Conservation (phyloP, 768 basidiomycete genomes). For the Artomyces pyxidatus region DNA sequence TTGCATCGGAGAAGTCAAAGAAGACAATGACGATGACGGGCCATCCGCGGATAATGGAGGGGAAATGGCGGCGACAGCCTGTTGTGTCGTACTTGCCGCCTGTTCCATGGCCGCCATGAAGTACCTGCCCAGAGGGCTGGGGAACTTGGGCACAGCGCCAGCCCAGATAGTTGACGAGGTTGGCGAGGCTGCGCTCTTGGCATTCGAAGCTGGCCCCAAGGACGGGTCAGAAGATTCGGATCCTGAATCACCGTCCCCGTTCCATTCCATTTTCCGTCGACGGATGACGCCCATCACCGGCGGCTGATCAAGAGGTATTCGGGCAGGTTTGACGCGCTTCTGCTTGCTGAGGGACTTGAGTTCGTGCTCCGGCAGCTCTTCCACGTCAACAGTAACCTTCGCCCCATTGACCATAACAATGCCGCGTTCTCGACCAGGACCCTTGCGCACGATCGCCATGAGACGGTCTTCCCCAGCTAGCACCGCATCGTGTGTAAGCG, state of each 20-base stretch:
- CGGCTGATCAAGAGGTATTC: conserved; percentile 91
- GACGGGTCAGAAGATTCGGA: conserved; percentile 5
- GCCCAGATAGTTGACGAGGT: conserved; percentile 34
- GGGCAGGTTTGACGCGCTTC: conserved; percentile 78
- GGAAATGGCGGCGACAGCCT: conserved; percentile 70
- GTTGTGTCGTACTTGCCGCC: conserved; percentile 64
- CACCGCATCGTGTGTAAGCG: conserved; percentile 79
- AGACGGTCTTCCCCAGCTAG: conserved; percentile 72
- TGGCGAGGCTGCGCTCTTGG: conserved; percentile 6
- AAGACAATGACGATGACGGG: conserved; percentile 38
- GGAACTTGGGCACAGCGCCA: conserved; percentile 48
- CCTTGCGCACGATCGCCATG: conserved; percentile 64
- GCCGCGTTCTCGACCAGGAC: conserved; percentile 63
- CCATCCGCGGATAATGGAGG: conserved; percentile 40
- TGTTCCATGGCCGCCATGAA: conserved; percentile 71
- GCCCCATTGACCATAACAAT: conserved; percentile 85
- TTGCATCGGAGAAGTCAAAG: conserved; percentile 65
- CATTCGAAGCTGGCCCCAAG: background rate
- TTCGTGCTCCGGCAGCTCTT: conserved; percentile 82
- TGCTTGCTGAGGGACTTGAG: conserved; percentile 73
- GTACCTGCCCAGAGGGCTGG: conserved; percentile 64
- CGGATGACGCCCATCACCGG: conserved; percentile 69
- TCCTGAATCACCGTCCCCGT: conserved; percentile 32
- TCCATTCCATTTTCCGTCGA: conserved; percentile 66
- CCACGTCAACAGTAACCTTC: conserved; percentile 76